Conservation (phyloP, 1,139 yeast species). For the Debaryomyces nepalensis region DNA sequence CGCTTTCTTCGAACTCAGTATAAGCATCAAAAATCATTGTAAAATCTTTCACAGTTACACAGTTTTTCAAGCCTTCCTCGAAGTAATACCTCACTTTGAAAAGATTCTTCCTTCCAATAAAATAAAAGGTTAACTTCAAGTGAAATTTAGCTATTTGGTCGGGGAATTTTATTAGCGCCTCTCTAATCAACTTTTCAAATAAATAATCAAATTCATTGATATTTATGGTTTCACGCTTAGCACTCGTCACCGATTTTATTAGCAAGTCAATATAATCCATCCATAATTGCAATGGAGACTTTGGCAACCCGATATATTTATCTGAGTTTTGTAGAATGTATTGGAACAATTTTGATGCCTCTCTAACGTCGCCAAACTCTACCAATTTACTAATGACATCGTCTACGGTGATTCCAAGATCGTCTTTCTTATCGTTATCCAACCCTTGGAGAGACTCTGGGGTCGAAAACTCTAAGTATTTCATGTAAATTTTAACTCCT, state of each 20-base stretch:
- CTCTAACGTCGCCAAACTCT: constrained; percentile 27
- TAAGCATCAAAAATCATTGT: constrained; percentile 65
- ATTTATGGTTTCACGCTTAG: constrained; percentile 15
- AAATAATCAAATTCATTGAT: constrained; percentile 26
- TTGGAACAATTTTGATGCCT: constrained; percentile 23
- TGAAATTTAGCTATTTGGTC: constrained; percentile 62
- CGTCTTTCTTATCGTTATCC: constrained; percentile 1
- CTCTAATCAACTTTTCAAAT: constrained; percentile 32
- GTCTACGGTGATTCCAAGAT: constrained; percentile 17
- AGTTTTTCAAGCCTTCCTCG: constrained; percentile 50
- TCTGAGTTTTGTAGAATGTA: constrained; percentile 19
- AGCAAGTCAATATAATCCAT: constrained; percentile 53
- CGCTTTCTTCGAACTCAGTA: constrained; percentile 63
- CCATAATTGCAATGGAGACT: constrained; percentile 37
- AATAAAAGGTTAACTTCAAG: constrained; percentile 55
- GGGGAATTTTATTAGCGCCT: constrained; percentile 54
- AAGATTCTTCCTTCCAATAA: constrained; percentile 37
- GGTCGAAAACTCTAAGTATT: constrained; percentile 44
- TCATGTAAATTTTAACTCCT: constrained; percentile 44
- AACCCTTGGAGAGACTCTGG: constrained; percentile 18
- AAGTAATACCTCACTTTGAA: constrained; percentile 53
- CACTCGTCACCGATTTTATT: constrained; percentile 20
- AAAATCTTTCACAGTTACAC: constrained; percentile 65
- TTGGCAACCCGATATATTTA: constrained; percentile 20
- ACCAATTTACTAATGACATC: constrained; percentile 29